Conservation (phyloP, 306 rosid genomes). For the Vicia villosa region DNA sequence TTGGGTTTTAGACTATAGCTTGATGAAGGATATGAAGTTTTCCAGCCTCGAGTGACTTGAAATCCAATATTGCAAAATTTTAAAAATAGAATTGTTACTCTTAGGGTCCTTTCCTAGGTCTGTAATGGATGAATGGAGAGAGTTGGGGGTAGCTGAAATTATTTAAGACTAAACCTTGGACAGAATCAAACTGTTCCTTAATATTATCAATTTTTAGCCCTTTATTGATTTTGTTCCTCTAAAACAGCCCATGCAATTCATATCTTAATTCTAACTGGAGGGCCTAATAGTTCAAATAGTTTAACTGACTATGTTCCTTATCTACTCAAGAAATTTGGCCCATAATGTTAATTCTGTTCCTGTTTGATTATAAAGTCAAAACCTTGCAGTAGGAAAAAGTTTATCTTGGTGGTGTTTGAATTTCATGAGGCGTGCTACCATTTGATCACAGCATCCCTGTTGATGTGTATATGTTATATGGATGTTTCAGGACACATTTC, state of each 20-base stretch:
- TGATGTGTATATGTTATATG: constrained; percentile 27
- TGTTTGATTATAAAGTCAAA: constrained; percentile 24
- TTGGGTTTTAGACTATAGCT: constrained; percentile 14
- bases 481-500: constrained; percentile 65
- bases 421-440: constrained; percentile 20
- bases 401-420: constrained; percentile 13
- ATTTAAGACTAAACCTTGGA: constrained; percentile 8
- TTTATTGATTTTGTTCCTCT: constrained; percentile 19
- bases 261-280: constrained; percentile 16
- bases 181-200: constrained; percentile 32
- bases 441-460: constrained; percentile 13
- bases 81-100: constrained; percentile 6
- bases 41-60: constrained; percentile 25
- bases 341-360: constrained; percentile 14
- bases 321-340: constrained; percentile 10
- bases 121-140: constrained; percentile 16
- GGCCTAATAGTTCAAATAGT: constrained; percentile 26
- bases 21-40: constrained; percentile 30
- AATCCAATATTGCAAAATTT: background rate
- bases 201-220: constrained; percentile 13
- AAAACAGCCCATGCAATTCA: constrained; percentile 19
- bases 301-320: constrained; percentile 8
- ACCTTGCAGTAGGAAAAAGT: background rate
- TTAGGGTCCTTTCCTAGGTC: constrained; percentile 21
- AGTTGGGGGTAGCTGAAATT: constrained; percentile 21